A percentile compares a stretch with the other conserved stretches of the same genome.
These are phyloP conservation scores for Anthracocystis walkeri DNA, from an alignment of 1,284 basidiomycete species.

Conservation along the genomic window DNA sequence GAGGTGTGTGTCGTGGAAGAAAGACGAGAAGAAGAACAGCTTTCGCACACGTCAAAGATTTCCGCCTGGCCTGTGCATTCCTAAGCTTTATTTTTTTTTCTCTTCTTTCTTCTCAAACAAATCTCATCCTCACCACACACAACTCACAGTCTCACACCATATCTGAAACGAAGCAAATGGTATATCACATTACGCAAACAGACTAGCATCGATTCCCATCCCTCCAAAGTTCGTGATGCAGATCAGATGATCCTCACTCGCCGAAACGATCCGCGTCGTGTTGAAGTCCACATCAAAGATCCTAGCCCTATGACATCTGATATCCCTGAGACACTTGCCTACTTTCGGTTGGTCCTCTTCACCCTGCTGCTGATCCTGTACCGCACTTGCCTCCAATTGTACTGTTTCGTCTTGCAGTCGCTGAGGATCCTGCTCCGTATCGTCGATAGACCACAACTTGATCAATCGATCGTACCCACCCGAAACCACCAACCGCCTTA, in stretches of 20 bases:
- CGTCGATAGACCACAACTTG: conserved; percentile 40
- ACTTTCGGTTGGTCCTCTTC: neutral
- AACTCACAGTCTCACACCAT: no score
- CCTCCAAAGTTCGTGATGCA: conserved; percentile 52
- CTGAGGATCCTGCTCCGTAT: neutral
- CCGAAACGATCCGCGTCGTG: conserved; percentile 50
- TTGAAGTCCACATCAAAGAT: conserved; percentile 60
- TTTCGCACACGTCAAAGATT: neutral
- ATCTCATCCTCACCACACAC: no score
- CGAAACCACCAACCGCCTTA: conserved; percentile 38
- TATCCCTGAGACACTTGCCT: conserved; percentile 28
- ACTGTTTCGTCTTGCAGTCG: neutral
- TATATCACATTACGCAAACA: conserved; percentile 51
- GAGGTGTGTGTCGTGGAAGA: neutral
- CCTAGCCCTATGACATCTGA: conserved; percentile 29
- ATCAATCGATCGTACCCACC: conserved; percentile 59
- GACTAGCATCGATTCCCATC: conserved; percentile 36
- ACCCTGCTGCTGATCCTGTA: neutral
- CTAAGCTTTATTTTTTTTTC: conserved; percentile 1
- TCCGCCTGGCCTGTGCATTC: conserved; percentile 1
- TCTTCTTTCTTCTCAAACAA: no score
- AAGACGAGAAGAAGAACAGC: neutral
- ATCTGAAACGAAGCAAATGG: no score
- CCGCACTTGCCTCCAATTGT: neutral
- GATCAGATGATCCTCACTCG: conserved; percentile 54